Evolutionary conservation across 768 basidiomycete species (phyloP).

Genomic region (Galerina sulciceps): DNA sequence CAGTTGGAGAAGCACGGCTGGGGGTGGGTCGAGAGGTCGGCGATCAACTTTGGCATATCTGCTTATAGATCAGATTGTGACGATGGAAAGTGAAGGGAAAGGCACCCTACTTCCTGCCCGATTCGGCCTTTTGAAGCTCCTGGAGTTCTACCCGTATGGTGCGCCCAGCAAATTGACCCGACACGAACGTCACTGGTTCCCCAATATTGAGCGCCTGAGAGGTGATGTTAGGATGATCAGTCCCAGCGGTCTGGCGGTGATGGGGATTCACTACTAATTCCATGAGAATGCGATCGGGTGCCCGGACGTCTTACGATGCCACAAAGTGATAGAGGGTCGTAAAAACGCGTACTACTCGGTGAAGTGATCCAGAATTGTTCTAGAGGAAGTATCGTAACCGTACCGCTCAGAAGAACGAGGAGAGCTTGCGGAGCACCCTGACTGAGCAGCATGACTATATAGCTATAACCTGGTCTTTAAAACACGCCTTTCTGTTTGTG

Average conservation of each 20-base stretch:
- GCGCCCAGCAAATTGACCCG: constrained; percentile 56
- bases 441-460: constrained; percentile 16
- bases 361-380: background rate
- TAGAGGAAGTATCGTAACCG: background rate
- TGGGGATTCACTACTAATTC: constrained; percentile 29
- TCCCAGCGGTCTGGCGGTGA: constrained; percentile 36
- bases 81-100: constrained; percentile 5
- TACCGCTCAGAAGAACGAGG: constrained; percentile 1
- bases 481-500: constrained; percentile 8
- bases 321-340: background rate
- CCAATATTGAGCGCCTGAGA: constrained; percentile 32
- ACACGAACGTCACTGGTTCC: constrained; percentile 47
- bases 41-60: constrained; percentile 68
- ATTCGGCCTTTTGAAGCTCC: constrained; percentile 69
- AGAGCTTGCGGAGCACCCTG: background rate
- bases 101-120: constrained; percentile 62
- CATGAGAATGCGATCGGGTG: constrained; percentile 25
- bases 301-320: background rate
- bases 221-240: constrained; percentile 21
- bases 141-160: constrained; percentile 55
- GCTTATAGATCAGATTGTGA: constrained; percentile 9
- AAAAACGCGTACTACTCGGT: background rate
- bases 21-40: constrained; percentile 72
- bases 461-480: constrained; percentile 4
- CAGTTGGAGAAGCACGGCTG: constrained; percentile 53